Evolutionary conservation across 495 filamentous ascomycete genomes (phyloP), one percentile per base, ranked within the genome.

Genomic region (Glutinoglossum americanum): DNA sequence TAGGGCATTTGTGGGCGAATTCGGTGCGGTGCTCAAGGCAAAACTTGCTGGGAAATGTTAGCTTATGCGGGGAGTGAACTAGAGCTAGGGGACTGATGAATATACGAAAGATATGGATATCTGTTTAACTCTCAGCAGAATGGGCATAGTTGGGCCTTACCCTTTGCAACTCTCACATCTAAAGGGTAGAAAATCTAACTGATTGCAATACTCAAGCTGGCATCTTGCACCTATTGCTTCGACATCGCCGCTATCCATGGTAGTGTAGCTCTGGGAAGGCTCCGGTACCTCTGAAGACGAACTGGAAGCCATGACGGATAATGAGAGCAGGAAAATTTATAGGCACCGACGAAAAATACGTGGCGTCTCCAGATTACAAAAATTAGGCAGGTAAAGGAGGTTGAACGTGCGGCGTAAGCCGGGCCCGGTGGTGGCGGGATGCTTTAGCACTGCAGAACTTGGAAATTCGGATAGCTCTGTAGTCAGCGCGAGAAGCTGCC

Each of bases 151-250:
- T 58, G 28, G 48, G 56, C 60, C 62, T 23, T 58, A 69, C 66
- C 69, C 76, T 63, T 71, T 73, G 64, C 92, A 98, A 66, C 82
- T 89, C 69, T 92, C 84, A 75, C 92, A 98, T 62, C 80, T 76
- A 72, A 96, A 98, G 41, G 92, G 92, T 11, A 98, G 82, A 72
- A 97, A 97, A 72, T 97, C 93, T 51, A 97, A 85, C 65, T 85
- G 82, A 67, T 89, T 81, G 77, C 92, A 98, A 76, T 86, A 89
- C 61, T 80, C 70, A 71, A 84, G 81, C 70, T 96, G 80, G 76
- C 92, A 98, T 73, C 94, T 88, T 57, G 80, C 79, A 64, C 92
- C 92, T 67, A 97, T 85, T 11, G 86, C 77, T 62, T 83, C 81
- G 39, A 86, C 78, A 71, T 95, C 71, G 58, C 66, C 87, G 64